Percentiles rank a stretch among this genome's conserved stretches.
Conservation (phyloP, 352 stramenopile species). For the Stramenopiles sp. region DNA sequence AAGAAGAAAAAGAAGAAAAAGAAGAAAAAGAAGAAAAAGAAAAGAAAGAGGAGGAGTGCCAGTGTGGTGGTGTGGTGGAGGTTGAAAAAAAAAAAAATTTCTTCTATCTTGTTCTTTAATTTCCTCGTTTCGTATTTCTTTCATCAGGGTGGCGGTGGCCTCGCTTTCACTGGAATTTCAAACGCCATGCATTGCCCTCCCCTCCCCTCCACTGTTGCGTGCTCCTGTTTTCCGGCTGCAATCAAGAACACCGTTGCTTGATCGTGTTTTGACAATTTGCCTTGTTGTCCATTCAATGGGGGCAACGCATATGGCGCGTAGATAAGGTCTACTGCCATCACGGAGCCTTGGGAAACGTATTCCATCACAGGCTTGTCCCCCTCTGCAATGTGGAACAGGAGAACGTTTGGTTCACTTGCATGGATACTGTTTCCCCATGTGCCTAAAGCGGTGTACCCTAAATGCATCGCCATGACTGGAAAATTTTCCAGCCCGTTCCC, state of each 20-base stretch:
- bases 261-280: background rate
- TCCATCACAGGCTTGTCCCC: background rate
- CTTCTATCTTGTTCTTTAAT: no score
- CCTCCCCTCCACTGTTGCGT: background rate
- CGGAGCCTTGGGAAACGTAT: background rate
- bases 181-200: background rate
- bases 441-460: background rate
- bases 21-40: no score
- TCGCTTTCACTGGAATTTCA: background rate
- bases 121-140: no score
- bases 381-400: background rate
- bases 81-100: no score
- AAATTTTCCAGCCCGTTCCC: background rate
- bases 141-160: background rate
- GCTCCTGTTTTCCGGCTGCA: background rate
- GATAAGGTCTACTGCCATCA: background rate
- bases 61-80: no score
- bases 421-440: background rate
- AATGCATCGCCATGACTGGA: slow-evolving; percentile 7
- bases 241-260: background rate
- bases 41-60: no score
- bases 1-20: no score
- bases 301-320: background rate
- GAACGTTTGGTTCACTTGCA: background rate
- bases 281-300: background rate